phyloP scores from a whole-genome alignment of 179 eudicot species.

The Carnegiea gigantea region DNA sequence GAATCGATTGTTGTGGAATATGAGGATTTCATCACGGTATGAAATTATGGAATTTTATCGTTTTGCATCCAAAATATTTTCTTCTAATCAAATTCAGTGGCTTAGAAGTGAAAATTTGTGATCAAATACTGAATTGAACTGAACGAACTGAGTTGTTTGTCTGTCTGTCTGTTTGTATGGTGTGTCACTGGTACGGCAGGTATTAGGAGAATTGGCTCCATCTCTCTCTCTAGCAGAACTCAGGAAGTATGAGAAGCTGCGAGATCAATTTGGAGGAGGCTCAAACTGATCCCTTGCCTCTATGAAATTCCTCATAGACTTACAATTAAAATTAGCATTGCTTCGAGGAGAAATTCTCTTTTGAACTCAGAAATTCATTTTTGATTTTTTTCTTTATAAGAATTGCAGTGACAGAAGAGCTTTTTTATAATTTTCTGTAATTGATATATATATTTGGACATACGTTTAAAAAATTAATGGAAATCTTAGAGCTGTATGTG shows the following conservation, averaged over 20 bases:
- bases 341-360: neutral
- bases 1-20: conserved; percentile 69
- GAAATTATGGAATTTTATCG: neutral
- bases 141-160: neutral
- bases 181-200: conserved; percentile 43
- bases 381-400: too few species aligned
- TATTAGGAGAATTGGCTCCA: conserved; percentile 75
- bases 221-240: conserved; percentile 89
- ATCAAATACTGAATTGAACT: neutral
- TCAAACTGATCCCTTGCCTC: conserved; percentile 33
- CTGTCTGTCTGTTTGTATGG: neutral
- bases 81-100: neutral
- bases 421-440: too few species aligned
- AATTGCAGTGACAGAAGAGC: neutral
- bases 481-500: too few species aligned
- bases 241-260: conserved; percentile 71
- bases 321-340: neutral
- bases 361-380: neutral
- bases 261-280: conserved; percentile 91
- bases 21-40: conserved; percentile 84
- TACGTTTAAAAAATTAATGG: too few species aligned
- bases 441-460: too few species aligned
- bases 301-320: neutral
- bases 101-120: neutral
- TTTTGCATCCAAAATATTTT: neutral